Base-by-base conservation (phyloP, 108 stramenopile species). In the Seminavis robusta region DNA sequence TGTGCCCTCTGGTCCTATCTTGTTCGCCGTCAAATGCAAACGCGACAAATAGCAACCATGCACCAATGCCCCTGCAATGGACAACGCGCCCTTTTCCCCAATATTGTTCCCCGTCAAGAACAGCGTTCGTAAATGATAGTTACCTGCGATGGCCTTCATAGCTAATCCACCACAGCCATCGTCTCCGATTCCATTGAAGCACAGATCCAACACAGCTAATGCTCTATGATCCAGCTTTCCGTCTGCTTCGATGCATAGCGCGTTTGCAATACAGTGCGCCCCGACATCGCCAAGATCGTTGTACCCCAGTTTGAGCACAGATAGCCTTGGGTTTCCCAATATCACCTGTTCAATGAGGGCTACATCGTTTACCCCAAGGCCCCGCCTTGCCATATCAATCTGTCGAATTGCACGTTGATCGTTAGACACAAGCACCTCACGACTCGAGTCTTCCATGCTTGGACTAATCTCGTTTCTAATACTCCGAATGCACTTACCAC, bases 151-250 rank as follows among this genome's bases (percentile, higher is more conserved):
- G 27, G 66, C 67, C 26, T 77, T 56, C 29, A 70, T 33, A 13
- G 83, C 76, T 5, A 91, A 58, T 16, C 83, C 69, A 16, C 69
- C 52, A 50, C 85, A 87, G 10, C 89, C 89, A 16, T 55, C 73
- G 50, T 91, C 83, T 15, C 89, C 83, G 51, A 91, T 75, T 30
- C 59, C 59, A 61, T 91, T 91, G 67, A 91, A 91, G 11, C 81
- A 85, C 19, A 91, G 48, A 40, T 87, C 89, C 33, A 91, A 61
- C 1, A 84, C 69, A 4, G 79, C 58, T 23, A 91, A 61, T 33
- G 67, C 67, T 43, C 59, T 61, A 44, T 91, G 89, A 47, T 80
- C n/a, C n/a, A n/a, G 81, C 45, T 52, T 41, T 8, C 77, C 74
- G 19, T 77, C 64, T 33, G 45, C 6, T 32, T n/a, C n/a, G n/a